phyloP scores from a whole-genome alignment of 2,329 filamentous ascomycete genomes.

The Paraphaeosphaeria minitans region DNA sequence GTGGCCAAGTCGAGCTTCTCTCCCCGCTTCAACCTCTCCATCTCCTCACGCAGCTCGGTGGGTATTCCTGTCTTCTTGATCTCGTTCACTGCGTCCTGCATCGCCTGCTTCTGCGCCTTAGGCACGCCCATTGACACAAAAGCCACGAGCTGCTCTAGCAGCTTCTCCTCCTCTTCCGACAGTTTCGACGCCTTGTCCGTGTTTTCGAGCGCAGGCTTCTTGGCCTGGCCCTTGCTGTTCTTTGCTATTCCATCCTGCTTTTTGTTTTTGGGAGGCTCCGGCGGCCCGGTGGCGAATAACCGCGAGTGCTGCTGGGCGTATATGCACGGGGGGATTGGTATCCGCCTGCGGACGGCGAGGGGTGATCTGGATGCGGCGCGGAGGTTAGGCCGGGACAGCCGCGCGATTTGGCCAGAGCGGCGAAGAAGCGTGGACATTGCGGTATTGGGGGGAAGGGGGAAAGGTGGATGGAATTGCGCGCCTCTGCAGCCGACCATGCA shows the following conservation, averaged over 20 bases:
- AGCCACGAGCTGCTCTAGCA: conserved; percentile 62
- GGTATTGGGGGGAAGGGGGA: conserved; percentile 31
- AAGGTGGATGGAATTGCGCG: conserved; percentile 14
- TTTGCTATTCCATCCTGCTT: conserved; percentile 34
- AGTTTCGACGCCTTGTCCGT: conserved; percentile 52
- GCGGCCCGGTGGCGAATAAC: conserved; percentile 49
- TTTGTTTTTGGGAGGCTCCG: conserved; percentile 40
- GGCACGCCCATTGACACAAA: conserved; percentile 65
- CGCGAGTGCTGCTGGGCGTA: conserved; percentile 52
- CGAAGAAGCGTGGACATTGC: conserved; percentile 71
- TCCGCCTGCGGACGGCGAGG: conserved; percentile 40
- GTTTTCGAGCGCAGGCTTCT: conserved; percentile 43
- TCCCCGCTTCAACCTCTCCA: conserved; percentile 59
- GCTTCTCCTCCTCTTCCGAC: conserved; percentile 61
- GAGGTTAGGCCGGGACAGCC: conserved; percentile 63
- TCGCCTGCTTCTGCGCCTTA: conserved; percentile 62
- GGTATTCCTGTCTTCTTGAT: conserved; percentile 74
- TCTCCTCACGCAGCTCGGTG: conserved; percentile 67
- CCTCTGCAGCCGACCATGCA: conserved; percentile 24
- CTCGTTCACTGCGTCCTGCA: conserved; percentile 65
- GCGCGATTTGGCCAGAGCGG: conserved; percentile 69
- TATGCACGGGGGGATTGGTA: conserved; percentile 49
- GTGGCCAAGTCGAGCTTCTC: conserved; percentile 58
- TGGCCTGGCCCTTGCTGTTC: conserved; percentile 37
- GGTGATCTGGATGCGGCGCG: conserved; percentile 58